phyloP scores from a whole-genome alignment of 176 grass and related monocot species.

The Triticum monococcum region DNA sequence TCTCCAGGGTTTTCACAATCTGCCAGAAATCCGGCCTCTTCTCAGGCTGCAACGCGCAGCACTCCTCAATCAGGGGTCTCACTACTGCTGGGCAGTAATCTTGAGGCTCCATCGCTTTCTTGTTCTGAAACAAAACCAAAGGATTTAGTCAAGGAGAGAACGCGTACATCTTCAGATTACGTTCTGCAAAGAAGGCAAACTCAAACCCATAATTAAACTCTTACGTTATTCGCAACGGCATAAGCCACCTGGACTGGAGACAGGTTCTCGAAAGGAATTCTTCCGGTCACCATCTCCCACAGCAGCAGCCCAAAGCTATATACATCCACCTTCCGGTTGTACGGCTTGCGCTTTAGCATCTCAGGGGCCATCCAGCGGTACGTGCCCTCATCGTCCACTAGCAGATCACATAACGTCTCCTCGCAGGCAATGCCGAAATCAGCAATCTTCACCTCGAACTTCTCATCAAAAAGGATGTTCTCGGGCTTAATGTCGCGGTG shows the following conservation, averaged over 20 bases:
- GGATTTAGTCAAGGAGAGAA: neutral
- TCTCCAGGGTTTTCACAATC: slow-evolving; percentile 73
- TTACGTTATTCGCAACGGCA: slow-evolving; percentile 48
- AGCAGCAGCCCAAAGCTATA: slow-evolving; percentile 75
- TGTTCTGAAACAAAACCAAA: slow-evolving; percentile 48
- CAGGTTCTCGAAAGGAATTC: slow-evolving; percentile 58
- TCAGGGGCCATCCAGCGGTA: slow-evolving; percentile 90
- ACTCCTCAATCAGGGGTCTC: slow-evolving; percentile 66
- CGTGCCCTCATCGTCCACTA: slow-evolving; percentile 67
- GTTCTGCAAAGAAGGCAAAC: neutral
- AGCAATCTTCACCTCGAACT: slow-evolving; percentile 64
- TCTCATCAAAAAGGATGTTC: slow-evolving; percentile 75
- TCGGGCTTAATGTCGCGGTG: slow-evolving; percentile 66
- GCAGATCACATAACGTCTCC: slow-evolving; percentile 54
- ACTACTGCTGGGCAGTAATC: slow-evolving; percentile 70
- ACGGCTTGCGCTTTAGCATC: slow-evolving; percentile 68
- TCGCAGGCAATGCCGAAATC: slow-evolving; percentile 86
- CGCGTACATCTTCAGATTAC: neutral
- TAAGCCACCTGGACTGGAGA: slow-evolving; percentile 66
- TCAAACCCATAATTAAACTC: neutral
- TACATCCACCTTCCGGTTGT: slow-evolving; percentile 71
- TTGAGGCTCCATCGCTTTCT: slow-evolving; percentile 50
- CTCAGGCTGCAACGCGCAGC: slow-evolving; percentile 64
- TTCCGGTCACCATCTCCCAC: slow-evolving; percentile 74
- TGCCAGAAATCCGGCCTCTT: slow-evolving; percentile 96